Conservation (phyloP, 2,329 filamentous ascomycete species). For the Monosporascus sp. region DNA sequence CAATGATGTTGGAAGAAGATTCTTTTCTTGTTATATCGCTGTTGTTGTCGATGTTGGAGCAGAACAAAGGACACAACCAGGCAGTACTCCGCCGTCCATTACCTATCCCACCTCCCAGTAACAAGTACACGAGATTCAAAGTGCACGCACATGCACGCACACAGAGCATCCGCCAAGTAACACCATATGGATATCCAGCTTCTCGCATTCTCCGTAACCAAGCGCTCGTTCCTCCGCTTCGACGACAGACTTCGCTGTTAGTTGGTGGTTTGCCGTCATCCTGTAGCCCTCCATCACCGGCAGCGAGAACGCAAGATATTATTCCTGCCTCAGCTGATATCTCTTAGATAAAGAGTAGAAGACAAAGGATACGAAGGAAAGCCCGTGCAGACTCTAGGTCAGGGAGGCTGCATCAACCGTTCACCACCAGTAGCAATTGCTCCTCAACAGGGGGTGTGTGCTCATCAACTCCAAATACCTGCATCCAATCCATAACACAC, state of each 20-base stretch:
- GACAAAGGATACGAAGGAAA: conserved; percentile 20
- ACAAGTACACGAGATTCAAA: not conserved
- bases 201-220: not conserved
- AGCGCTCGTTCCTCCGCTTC: not conserved
- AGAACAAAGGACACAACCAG: conserved; percentile 20
- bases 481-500: not conserved
- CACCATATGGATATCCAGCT: not conserved
- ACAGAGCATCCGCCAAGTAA: not conserved
- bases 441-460: conserved; percentile 15
- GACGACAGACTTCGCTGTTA: conserved; percentile 1
- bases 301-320: conserved; percentile 4
- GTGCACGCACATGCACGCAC: not conserved
- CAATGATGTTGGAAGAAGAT: conserved; percentile 12
- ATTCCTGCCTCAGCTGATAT: conserved; percentile 8
- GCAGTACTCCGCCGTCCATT: conserved; percentile 7
- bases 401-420: conserved; percentile 13
- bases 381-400: conserved; percentile 13
- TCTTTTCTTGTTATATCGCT: conserved; percentile 16
- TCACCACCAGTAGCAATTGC: conserved; percentile 7
- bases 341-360: conserved; percentile 7
- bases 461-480: not conserved
- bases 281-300: conserved; percentile 3
- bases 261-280: conserved; percentile 4
- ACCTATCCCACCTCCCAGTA: not conserved
- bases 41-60: conserved; percentile 11